Conservation (phyloP, 2,329 filamentous ascomycete species). For the Hymenoscyphus infarciens region DNA sequence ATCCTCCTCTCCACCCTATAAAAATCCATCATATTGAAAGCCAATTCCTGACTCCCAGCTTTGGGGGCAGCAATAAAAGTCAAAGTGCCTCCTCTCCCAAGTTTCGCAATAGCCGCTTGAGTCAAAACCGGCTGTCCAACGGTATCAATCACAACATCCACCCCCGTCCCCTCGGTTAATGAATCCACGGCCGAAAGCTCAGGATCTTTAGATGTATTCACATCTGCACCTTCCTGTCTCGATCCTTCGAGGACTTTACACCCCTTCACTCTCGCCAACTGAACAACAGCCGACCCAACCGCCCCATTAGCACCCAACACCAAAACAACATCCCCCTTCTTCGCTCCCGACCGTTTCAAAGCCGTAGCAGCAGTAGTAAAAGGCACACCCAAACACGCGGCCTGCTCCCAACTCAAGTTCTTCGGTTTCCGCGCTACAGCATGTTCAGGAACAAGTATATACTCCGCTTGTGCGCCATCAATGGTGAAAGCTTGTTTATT, state of each 20-base stretch:
- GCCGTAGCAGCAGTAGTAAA: conserved; percentile 27
- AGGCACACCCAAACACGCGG: conserved; percentile 27
- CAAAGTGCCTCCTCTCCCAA: conserved; percentile 24
- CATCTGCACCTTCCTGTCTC: conserved; percentile 22
- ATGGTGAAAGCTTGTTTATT: conserved; percentile 24
- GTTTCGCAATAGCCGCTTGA: conserved; percentile 19
- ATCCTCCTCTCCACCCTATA: conserved; percentile 27
- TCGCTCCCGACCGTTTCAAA: conserved; percentile 15
- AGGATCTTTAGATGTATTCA: conserved; percentile 28
- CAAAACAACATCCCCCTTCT: conserved; percentile 23
- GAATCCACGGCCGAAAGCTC: conserved; percentile 16
- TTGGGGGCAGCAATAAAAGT: conserved; percentile 28
- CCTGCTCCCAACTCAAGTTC: conserved; percentile 22
- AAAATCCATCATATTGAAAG: conserved; percentile 29
- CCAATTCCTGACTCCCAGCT: conserved; percentile 21
- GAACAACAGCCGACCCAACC: conserved; percentile 27
- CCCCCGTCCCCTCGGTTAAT: conserved; percentile 24
- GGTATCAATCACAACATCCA: conserved; percentile 30
- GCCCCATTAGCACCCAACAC: conserved; percentile 28
- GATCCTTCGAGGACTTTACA: conserved; percentile 22
- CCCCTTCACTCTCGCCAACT: conserved; percentile 22
- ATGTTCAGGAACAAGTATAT: conserved; percentile 22
- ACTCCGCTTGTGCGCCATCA: conserved; percentile 29
- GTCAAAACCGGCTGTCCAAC: conserved; percentile 28
- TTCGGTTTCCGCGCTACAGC: conserved; percentile 26